phyloP scores from a whole-genome alignment of 164 flowering plant species.

The Vitis rupestris region DNA sequence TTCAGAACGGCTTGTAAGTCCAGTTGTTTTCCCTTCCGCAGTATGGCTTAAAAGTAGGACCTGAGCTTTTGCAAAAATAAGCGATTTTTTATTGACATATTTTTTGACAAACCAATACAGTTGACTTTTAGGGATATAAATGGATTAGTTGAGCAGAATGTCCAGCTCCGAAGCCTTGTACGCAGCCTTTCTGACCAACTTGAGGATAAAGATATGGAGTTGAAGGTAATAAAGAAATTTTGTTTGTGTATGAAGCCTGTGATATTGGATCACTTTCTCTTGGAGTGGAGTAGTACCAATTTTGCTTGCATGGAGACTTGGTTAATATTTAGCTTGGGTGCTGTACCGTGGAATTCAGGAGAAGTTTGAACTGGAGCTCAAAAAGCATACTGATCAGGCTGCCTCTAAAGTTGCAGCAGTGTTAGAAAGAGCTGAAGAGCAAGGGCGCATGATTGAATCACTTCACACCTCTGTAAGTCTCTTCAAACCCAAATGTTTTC shows the following conservation, averaged over 20 bases:
- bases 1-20: slow-evolving; percentile 52
- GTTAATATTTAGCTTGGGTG: background rate
- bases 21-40: background rate
- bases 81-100: background rate
- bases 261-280: background rate
- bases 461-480: slow-evolving; percentile 77
- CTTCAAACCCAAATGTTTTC: background rate
- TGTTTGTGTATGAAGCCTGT: background rate
- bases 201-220: slow-evolving; percentile 52
- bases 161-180: slow-evolving; percentile 76
- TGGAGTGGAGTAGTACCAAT: background rate
- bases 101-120: slow-evolving; percentile 29
- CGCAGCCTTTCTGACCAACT: slow-evolving; percentile 73
- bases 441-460: slow-evolving; percentile 85
- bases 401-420: slow-evolving; percentile 77
- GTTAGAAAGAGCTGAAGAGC: slow-evolving; percentile 77
- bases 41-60: background rate
- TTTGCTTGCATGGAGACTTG: background rate
- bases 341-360: slow-evolving; percentile 38
- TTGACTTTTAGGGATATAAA: slow-evolving; percentile 81
- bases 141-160: slow-evolving; percentile 96
- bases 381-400: slow-evolving; percentile 63
- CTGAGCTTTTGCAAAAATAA: background rate
- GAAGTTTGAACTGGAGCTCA: slow-evolving; percentile 66
- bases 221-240: slow-evolving; percentile 41